Percentiles rank a stretch among this genome's conserved stretches.
Conservation (phyloP, 306 rosid genomes). For the Gastrolobium villosum region DNA sequence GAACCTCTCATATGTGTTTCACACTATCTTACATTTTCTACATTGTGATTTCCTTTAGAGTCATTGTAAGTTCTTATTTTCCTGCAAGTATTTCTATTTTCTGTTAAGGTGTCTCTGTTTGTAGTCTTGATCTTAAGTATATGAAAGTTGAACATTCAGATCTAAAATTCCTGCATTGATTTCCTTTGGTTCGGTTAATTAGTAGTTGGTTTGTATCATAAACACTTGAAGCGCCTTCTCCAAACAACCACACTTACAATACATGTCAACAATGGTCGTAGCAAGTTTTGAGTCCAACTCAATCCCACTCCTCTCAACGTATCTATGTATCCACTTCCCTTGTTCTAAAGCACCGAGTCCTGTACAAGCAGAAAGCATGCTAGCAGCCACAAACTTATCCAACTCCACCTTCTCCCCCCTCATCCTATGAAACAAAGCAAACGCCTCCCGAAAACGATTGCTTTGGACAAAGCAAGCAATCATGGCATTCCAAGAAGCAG, state of each 20-base stretch:
- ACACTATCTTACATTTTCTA: too few relatives aligned
- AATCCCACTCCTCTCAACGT: constrained; percentile 56
- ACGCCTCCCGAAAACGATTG: constrained; percentile 65
- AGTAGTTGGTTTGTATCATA: too few relatives aligned
- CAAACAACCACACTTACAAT: constrained; percentile 75
- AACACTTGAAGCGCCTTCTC: constrained; percentile 66
- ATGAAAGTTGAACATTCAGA: too few relatives aligned
- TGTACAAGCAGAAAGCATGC: constrained; percentile 70
- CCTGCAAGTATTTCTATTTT: too few relatives aligned
- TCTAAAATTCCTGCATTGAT: too few relatives aligned
- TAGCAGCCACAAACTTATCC: constrained; percentile 71
- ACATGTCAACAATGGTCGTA: constrained; percentile 72
- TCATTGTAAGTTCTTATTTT: too few relatives aligned
- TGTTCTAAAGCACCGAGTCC: constrained; percentile 72
- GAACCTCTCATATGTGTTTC: too few relatives aligned
- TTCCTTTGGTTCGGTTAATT: too few relatives aligned
- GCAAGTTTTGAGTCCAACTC: constrained; percentile 70
- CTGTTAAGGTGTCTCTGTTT: too few relatives aligned
- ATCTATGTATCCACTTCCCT: constrained; percentile 73
- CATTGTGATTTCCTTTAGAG: too few relatives aligned
- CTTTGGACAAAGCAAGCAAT: constrained; percentile 65
- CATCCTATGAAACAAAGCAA: constrained; percentile 66
- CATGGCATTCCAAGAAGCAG: constrained; percentile 77
- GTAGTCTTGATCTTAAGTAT: too few relatives aligned
- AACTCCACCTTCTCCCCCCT: constrained; percentile 46